phyloP scores from a whole-genome alignment of 495 filamentous ascomycete genomes.

The Penicillium goetzii region DNA sequence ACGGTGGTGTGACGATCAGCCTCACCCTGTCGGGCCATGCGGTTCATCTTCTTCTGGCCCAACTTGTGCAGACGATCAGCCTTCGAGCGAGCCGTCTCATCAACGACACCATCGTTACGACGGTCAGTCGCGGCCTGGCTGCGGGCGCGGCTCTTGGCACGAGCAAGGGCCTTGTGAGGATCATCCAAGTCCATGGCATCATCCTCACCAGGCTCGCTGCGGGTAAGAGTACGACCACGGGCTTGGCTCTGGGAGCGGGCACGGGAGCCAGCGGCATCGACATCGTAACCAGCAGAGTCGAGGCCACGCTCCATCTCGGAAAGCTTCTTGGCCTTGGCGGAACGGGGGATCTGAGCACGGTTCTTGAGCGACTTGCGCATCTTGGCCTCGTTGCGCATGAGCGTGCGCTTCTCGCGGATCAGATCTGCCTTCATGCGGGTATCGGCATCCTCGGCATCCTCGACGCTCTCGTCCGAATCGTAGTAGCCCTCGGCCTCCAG shows the following conservation, averaged over 20 bases:
- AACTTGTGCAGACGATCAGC: constrained; percentile 86
- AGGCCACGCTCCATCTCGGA: constrained; percentile 84
- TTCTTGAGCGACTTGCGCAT: constrained; percentile 97
- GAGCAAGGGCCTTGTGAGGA: constrained; percentile 61
- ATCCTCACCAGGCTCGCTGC: constrained; percentile 61
- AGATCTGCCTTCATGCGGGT: constrained; percentile 88
- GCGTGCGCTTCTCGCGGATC: constrained; percentile 86
- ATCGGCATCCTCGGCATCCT: constrained; percentile 84
- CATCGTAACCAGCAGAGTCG: constrained; percentile 83
- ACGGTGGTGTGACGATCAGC: constrained; percentile 89
- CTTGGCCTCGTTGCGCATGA: constrained; percentile 89
- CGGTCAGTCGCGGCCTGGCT: constrained; percentile 78
- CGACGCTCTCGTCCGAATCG: constrained; percentile 65
- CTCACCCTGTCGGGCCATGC: constrained; percentile 94
- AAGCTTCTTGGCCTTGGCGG: constrained; percentile 71
- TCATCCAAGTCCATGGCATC: constrained; percentile 91
- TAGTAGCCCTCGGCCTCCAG: constrained; percentile 86
- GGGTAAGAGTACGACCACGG: constrained; percentile 63
- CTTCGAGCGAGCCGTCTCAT: constrained; percentile 62
- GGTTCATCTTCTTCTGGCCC: constrained; percentile 96
- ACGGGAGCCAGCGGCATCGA: constrained; percentile 69
- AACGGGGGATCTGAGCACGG: constrained; percentile 83
- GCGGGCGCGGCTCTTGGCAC: constrained; percentile 78
- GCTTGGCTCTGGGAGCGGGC: constrained; percentile 64
- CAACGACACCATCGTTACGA: constrained; percentile 71